Evolutionary conservation across 2,329 filamentous ascomycete genomes (phyloP).

Genomic region (Ceratocystis papillata): DNA sequence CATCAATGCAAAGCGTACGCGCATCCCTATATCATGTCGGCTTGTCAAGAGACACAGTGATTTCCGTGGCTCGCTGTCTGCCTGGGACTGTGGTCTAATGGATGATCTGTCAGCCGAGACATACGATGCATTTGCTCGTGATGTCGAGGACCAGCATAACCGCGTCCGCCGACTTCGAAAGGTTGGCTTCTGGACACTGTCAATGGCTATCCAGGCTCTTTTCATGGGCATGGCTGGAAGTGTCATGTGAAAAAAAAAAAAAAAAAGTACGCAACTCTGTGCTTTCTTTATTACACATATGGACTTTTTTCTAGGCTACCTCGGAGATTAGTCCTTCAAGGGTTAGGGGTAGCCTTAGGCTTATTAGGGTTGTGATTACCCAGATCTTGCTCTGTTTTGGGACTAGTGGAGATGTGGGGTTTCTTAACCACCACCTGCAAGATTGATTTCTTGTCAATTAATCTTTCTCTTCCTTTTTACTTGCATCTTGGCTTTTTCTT

Average conservation of each 20-base stretch:
- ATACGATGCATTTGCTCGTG: constrained; percentile 84
- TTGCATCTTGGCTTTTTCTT: constrained; percentile 10
- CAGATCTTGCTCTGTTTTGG: constrained; percentile 4
- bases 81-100: constrained; percentile 88
- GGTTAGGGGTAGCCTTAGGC: background rate
- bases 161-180: constrained; percentile 82
- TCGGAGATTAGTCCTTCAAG: background rate
- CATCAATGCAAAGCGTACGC: constrained; percentile 89
- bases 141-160: constrained; percentile 81
- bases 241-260: constrained; percentile 37
- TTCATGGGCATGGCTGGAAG: constrained; percentile 93
- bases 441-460: constrained; percentile 9
- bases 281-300: background rate
- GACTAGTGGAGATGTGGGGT: constrained; percentile 13
- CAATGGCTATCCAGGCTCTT: constrained; percentile 81
- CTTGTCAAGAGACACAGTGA: constrained; percentile 82
- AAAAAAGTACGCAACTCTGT: background rate
- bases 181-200: constrained; percentile 91
- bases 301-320: background rate
- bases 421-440: background rate
- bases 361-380: background rate
- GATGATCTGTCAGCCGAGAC: constrained; percentile 88
- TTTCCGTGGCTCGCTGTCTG: constrained; percentile 91
- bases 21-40: constrained; percentile 89
- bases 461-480: constrained; percentile 12